Percentiles rank a stretch among this genome's conserved stretches.
Conservation (phyloP, 1,139 yeast species). For the Lodderomyces jiufengensis region DNA sequence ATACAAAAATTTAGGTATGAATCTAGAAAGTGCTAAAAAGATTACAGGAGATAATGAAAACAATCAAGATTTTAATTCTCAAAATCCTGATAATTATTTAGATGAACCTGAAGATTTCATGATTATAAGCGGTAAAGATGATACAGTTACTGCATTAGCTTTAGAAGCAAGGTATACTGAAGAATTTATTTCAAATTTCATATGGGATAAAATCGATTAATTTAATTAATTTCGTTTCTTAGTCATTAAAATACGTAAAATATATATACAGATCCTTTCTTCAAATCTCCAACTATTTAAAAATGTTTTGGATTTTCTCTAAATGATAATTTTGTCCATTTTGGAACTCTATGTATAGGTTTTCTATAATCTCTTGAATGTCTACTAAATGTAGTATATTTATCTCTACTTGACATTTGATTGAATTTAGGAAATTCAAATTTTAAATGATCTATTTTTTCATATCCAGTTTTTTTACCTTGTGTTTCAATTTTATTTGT, state of each 20-base stretch:
- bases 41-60: background rate
- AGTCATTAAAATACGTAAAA: background rate
- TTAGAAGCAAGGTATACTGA: constrained; percentile 60
- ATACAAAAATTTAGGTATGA: constrained; percentile 43
- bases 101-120: constrained; percentile 30
- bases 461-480: constrained; percentile 39
- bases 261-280: background rate
- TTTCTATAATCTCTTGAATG: constrained; percentile 78
- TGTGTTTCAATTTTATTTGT: background rate
- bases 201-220: constrained; percentile 57
- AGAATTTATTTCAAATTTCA: constrained; percentile 61
- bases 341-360: constrained; percentile 80
- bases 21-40: constrained; percentile 23
- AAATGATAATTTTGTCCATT: constrained; percentile 83
- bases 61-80: too few relatives aligned
- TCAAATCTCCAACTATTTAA: constrained; percentile 26
- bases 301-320: constrained; percentile 80
- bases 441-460: constrained; percentile 51
- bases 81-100: background rate
- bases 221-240: background rate
- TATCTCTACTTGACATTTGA: constrained; percentile 78
- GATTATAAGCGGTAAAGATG: constrained; percentile 47
- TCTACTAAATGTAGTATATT: constrained; percentile 82
- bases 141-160: constrained; percentile 49
- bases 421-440: constrained; percentile 68